A percentile compares a stretch with the other conserved stretches of the same genome.
Evolutionary conservation across 2,329 filamentous ascomycete genomes (phyloP).

Genomic region (Aureobasidium sp.): DNA sequence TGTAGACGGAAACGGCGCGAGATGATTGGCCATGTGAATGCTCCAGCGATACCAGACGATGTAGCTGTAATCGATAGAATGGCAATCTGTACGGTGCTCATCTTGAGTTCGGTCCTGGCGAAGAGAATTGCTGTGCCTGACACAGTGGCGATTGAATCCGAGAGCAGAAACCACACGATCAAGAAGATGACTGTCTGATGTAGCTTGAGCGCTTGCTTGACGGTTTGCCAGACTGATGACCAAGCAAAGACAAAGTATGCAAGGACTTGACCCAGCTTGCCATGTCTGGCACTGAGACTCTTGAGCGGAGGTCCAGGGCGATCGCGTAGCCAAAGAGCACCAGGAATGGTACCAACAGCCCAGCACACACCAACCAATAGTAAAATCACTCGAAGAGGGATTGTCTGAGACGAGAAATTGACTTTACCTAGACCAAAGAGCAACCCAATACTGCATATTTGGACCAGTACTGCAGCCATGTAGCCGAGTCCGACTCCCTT

Average conservation of each 20-base stretch:
- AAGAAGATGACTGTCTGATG: constrained; percentile 68
- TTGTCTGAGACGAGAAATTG: constrained; percentile 61
- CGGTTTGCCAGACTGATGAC: constrained; percentile 69
- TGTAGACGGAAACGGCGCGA: constrained; percentile 57
- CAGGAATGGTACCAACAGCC: constrained; percentile 76
- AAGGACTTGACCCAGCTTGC: constrained; percentile 21
- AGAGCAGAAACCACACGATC: constrained; percentile 81
- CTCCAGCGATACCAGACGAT: constrained; percentile 72
- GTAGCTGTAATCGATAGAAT: constrained; percentile 87
- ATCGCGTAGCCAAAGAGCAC: constrained; percentile 72
- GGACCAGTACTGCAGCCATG: constrained; percentile 69
- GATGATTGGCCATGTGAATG: constrained; percentile 76
- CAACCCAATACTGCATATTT: constrained; percentile 67
- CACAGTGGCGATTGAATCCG: constrained; percentile 85
- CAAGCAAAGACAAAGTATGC: constrained; percentile 75
- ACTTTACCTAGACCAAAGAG: constrained; percentile 46
- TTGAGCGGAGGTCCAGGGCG: constrained; percentile 73
- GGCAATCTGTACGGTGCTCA: constrained; percentile 76
- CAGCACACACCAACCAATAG: constrained; percentile 82
- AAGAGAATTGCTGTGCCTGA: constrained; percentile 91
- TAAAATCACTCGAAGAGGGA: constrained; percentile 72
- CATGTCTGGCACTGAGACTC: constrained; percentile 3
- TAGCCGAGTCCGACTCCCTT: constrained; percentile 88
- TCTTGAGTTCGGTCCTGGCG: constrained; percentile 80
- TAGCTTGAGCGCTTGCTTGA: constrained; percentile 60